Evolutionary conservation across 2,329 filamentous ascomycete genomes (phyloP), one percentile per base, ranked within the genome.

Genomic region (Botrytis byssoidea): DNA sequence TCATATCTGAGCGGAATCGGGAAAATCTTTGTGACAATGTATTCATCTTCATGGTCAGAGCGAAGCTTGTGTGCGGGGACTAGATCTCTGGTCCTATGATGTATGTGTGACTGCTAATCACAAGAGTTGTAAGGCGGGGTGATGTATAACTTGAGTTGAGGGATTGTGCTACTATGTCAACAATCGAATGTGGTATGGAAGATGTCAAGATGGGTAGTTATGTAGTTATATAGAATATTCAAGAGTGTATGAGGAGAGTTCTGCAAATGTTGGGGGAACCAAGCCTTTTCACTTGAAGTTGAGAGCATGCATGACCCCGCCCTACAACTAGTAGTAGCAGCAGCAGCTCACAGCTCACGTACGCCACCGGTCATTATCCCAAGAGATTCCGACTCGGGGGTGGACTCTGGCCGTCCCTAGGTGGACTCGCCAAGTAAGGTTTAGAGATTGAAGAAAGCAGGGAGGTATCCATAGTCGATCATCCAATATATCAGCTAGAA

Each of bases 251-350:
- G n/a, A 42, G 29, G 66, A 57, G 35, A 16, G n/a, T 42, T 29
- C 9, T 16, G 35, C 20, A 42, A 22, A 68, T 8, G 20, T 18
- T 44, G 48, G 46, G 66, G 35, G 48, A 32, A 42, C n/a, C 35
- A 37, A 57, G 9, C 48, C 48, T 69, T 57, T 57, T 69, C 35
- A 69, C 66, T 68, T 69, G 51, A 42, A 59, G 40, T 1, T 69
- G 51, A 57, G 55, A 7, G 40, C 16, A 69, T 35, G 40, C 25
- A 69, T 35, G 32, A 66, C 35, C 37, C 35, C 48, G 48, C 66
- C 22, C 66, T 57, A 59, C n/a, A 51, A 59, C 48, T 69, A 68
- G 37, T 69, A 68, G 37, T 57, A 57, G 48, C 22, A 57, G 48
- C 22, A 57, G 48, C 37, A 22, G 66, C 35, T 42, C 18, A 32